Evolutionary conservation across 352 stramenopile species (phyloP).

Genomic region (Globisporangium polare): DNA sequence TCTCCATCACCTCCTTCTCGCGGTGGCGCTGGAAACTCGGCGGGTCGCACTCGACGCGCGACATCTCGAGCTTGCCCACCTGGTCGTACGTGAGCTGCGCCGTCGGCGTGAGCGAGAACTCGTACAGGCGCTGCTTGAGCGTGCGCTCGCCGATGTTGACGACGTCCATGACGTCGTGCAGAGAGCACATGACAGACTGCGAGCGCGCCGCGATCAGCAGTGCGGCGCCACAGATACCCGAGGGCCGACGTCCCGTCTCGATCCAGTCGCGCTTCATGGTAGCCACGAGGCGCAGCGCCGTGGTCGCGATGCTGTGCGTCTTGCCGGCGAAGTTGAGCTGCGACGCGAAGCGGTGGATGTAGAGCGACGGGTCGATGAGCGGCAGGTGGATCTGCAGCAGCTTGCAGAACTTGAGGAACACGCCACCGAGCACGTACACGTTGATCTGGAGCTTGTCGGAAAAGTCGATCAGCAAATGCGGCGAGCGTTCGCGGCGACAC

Average conservation of each 20-base stretch:
- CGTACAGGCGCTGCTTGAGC: conserved; percentile 93
- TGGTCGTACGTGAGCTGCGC: conserved; percentile 95
- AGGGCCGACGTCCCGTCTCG: conserved; percentile 93
- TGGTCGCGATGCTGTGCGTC: conserved; percentile 92
- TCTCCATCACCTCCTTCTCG: conserved; percentile 89
- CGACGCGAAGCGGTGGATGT: conserved; percentile 97
- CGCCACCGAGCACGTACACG: conserved; percentile 82
- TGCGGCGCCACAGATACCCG: conserved; percentile 96
- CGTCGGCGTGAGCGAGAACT: conserved; percentile 96
- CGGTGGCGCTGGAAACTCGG: conserved; percentile 86
- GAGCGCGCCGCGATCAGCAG: conserved; percentile 96
- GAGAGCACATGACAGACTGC: conserved; percentile 90
- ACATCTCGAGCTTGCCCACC: conserved; percentile 90
- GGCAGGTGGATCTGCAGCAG: conserved; percentile 95
- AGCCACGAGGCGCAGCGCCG: conserved; percentile 93
- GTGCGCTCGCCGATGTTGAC: conserved; percentile 97
- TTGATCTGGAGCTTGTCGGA: conserved; percentile 97
- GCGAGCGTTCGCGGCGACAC: conserved; percentile 96
- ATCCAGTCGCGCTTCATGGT: conserved; percentile 99
- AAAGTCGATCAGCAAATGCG: conserved; percentile 99
- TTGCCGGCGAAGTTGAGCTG: conserved; percentile 97
- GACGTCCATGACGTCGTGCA: conserved; percentile 88
- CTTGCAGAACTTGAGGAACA: conserved; percentile 91
- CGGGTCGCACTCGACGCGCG: conserved; percentile 83
- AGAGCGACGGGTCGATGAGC: conserved; percentile 98